Base-by-base conservation (phyloP, 345 rosid species). In the Kandelia obovata region DNA sequence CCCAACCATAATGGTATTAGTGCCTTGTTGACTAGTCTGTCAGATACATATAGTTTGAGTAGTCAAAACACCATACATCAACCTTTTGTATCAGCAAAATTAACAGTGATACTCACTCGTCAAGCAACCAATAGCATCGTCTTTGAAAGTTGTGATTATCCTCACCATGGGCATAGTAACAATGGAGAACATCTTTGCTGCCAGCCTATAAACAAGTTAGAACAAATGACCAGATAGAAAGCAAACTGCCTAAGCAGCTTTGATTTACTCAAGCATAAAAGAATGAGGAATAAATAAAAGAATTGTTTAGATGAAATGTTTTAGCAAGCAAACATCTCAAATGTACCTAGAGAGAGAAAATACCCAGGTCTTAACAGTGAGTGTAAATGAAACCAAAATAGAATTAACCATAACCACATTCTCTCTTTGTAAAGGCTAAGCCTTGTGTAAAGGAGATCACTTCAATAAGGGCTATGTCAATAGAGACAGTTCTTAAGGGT, bases 151-250 rank as follows among this genome's bases (percentile, higher is more conserved):
- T 81, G 72, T 89, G 94, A 68, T 89, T 84, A 7, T 83, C 90
- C 85, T 89, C 93, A 46, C 98, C 97, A 68, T 93, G 98, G 70
- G 98, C 98, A 69, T 93, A 93, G 79, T 93, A 93, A 83, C 98
- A 93, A 62, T 93, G 98, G 59, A 93, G 83, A 66, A 82, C 96
- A 76, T 93, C 92, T 75, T 91, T 85, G 79, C 97, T 89, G 58
- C 92, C 97, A 61, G 86, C 85, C 98, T 93, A 72, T 30, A 73
- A 72, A 58, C 57, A 68, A 47, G 57, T 20, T 25, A 64, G 27
- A 49, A 56, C 17, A 25, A 25, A 25, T 23, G 23, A 23, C 27
- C 13, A 19, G 27, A 7, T 55, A 3, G 28, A 23, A 47, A 65
- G 26, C 51, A 34, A 53, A 32, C 28, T 21, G 28, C 58, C 61